Evolutionary conservation across 495 filamentous ascomycete genomes (phyloP), one percentile per base, ranked within the genome.

Genomic region (Thermochaetoides thermophila): DNA sequence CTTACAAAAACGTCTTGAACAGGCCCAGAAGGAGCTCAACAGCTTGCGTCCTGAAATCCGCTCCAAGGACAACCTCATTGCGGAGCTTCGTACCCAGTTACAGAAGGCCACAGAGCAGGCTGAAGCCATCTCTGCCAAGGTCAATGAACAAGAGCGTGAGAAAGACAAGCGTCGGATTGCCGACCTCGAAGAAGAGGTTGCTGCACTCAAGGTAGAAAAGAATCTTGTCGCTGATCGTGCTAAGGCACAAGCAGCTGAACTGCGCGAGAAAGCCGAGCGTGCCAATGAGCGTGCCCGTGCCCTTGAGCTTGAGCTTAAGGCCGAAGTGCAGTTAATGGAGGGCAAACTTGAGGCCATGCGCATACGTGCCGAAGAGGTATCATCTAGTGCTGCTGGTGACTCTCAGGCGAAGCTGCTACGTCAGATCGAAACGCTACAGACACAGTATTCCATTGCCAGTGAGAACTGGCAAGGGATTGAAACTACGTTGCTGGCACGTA

Each of bases 401-500:
- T 74, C 81, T 0, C 84, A 92, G 44, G 83, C 78, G 15, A 94
- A 95, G 50, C 64, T 99, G 15, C 62, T 95, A 14, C 74, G 91
- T 27, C 91, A 96, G 56, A 75, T 96, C 18, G 91, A 99, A 63
- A 95, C 83, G 2, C 58, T 99, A 31, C 91, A 96, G 57, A 87
- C 80, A 4, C 91, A 99, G 55, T 92, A 99, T 54, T 77, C 84
- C 0, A 73, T 84, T 31, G 89, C 91, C 2, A 87, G 81, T 39
- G 85, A 92, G 45, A 99, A 96, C 51, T 99, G 91, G 91, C 85
- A 95, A 39, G 81, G 84, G 0, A 81, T 96, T 29, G 87, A 99
- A 44, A 71, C 80, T 9, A 85, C 81, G 1, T 57, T 96, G 28
- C 65, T 83, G 22, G 67, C 78, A 14, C 67, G 84, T 28, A 64